phyloP scores from a whole-genome alignment of 352 stramenopile genomes.

The Phytopythium oedochilum region DNA sequence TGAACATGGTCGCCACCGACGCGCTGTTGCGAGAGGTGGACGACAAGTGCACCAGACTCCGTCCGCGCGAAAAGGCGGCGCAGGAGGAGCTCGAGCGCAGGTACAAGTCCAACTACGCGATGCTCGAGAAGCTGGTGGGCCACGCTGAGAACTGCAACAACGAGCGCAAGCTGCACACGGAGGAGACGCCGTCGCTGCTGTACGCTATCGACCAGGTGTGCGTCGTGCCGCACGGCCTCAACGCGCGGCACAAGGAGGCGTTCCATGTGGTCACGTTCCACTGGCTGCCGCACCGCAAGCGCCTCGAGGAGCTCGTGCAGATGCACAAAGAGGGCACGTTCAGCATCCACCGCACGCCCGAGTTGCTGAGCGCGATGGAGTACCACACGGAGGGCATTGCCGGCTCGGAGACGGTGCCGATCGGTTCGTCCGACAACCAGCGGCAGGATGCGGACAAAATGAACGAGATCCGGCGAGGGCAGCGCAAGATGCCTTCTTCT shows the following conservation, averaged over 20 bases:
- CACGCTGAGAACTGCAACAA: conserved; percentile 62
- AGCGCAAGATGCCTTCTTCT: conserved; percentile 44
- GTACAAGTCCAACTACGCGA: conserved; percentile 32
- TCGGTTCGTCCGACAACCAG: conserved; percentile 16
- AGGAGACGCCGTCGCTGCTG: conserved; percentile 55
- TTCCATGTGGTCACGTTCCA: conserved; percentile 65
- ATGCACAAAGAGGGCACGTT: conserved; percentile 79
- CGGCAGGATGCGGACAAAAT: conserved; percentile 42
- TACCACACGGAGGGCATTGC: conserved; percentile 61
- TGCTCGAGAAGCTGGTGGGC: conserved; percentile 45
- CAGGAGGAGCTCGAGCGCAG: conserved; percentile 33
- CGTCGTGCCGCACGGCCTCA: conserved; percentile 45
- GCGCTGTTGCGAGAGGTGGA: conserved; percentile 52
- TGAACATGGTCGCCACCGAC: conserved; percentile 72
- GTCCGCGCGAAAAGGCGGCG: conserved; percentile 33
- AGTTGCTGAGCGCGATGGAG: conserved; percentile 61
- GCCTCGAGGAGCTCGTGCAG: conserved; percentile 55
- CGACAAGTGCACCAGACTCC: conserved; percentile 55
- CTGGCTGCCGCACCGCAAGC: conserved; percentile 47
- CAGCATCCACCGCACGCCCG: conserved; percentile 69
- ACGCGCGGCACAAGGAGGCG: conserved; percentile 34
- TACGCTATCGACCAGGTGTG: conserved; percentile 62
- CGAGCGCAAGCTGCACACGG: conserved; percentile 71
- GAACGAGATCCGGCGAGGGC: conserved; percentile 54
- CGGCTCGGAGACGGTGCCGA: conserved; percentile 29